Base-by-base conservation (phyloP, 768 basidiomycete genomes). In the Mycena polygramma region DNA sequence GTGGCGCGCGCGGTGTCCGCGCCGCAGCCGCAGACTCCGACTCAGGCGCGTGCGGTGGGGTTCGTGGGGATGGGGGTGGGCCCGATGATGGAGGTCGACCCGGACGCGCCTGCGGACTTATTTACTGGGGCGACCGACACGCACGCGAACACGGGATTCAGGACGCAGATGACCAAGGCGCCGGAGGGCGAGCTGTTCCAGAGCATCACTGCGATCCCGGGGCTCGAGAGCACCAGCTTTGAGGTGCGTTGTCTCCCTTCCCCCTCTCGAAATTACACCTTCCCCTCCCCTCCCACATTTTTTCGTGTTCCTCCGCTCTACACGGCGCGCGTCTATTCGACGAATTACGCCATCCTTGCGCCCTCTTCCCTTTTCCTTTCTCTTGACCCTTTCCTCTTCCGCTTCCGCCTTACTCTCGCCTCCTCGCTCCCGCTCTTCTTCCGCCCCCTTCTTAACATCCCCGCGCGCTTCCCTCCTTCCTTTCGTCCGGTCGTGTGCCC, bases 151-250 rank as follows among this genome's bases (percentile, higher is more conserved):
- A 30, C 6, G 30, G 30, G 30, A 2, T 30, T 6, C 30, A 30
- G 11, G n/a, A 9, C 14, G 48, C 20, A 51, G n/a, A 58, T n/a
- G 30, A 30, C 30, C 30, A 30, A 30, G 30, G 51, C 64, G 37
- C 43, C 66, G 7, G 63, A 62, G 68, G 59, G 72, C 19, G 72
- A 73, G 60, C 17, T 69, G 10, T 73, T 73, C 37, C 72, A 73
- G 51, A 73, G 72, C 45, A 73, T 69, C 48, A 69, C 72, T 14
- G 72, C 68, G 1, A 73, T 59, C 20, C 68, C 72, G 0, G 72
- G 72, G 22, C 60, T 73, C 24, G 55, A 69, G 64, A 63, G 68
- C 24, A 69, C 64, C 3, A 69, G 64, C 35, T 73, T 73, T 49
- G 72, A 73, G 72, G 72, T 73, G 41, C 7, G 72, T 60, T 35